Evolutionary conservation across 176 grass and related monocot species (phyloP).

Genomic region (Panicum miliaceum): DNA sequence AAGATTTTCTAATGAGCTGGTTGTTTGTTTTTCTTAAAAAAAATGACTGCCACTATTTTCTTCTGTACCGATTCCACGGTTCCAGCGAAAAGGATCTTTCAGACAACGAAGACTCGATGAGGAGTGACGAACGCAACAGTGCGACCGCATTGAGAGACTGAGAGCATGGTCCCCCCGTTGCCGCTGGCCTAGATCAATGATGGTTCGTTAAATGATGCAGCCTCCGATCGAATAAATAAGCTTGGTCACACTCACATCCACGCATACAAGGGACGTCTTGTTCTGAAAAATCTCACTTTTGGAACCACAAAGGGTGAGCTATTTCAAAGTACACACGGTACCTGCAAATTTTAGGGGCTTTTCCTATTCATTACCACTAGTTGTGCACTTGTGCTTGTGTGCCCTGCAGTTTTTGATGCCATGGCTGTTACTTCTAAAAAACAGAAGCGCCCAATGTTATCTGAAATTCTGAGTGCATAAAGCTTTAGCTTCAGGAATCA

Average conservation of each 20-base stretch:
- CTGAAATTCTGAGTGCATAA: neutral
- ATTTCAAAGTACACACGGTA: slow-evolving; percentile 32
- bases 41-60: neutral
- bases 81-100: neutral
- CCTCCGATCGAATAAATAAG: slow-evolving; percentile 45
- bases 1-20: neutral
- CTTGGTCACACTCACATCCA: slow-evolving; percentile 15
- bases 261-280: neutral
- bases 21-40: neutral
- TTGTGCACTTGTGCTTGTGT: neutral
- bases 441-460: neutral
- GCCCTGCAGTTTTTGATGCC: neutral
- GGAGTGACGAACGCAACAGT: slow-evolving; percentile 27
- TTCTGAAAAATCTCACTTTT: slow-evolving; percentile 25
- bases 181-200: neutral
- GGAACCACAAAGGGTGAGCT: slow-evolving; percentile 42
- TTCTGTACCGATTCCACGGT: neutral
- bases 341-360: slow-evolving; percentile 18
- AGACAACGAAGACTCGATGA: neutral
- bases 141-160: slow-evolving; percentile 1
- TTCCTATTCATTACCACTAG: slow-evolving; percentile 26
- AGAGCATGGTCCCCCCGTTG: slow-evolving; percentile 19
- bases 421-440: neutral
- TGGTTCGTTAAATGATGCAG: slow-evolving; percentile 39
- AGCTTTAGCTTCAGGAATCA: neutral